Evolutionary conservation across 2,329 filamentous ascomycete species (phyloP), one percentile per base, ranked within the genome.

Genomic region (Xylaria multiplex): DNA sequence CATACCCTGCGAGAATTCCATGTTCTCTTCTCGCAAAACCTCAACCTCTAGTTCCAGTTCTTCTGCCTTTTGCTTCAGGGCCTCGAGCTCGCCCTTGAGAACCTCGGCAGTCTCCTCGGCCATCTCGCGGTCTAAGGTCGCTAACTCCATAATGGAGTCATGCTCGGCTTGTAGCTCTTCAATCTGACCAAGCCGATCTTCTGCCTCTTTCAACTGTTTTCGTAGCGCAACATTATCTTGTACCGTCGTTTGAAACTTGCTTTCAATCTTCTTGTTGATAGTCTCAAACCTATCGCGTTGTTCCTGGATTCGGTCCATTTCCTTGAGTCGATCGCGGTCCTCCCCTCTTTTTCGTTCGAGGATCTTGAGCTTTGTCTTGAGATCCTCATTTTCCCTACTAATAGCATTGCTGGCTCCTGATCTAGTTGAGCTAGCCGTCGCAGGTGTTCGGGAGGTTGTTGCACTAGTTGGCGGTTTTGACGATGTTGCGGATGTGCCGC

Each of bases 101-200:
- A 91, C 88, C 71, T 98, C 96, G 0, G 92, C 91, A 49, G 90
- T 93, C 79, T 97, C 95, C 78, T 99, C 94, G 0, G 96, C 96
- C 92, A 98, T 97, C 78, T 99, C 95, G 50, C 93, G 89, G 76
- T 99, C 96, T 30, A 99, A 82, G 0, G 92, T 91, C 6, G 93
- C 93, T 79, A 96, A 87, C 79, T 99, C 96, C 74, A 97, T 81
- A 6, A 91, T 88, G 3, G 90, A 87, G 35, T 98, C 96, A 77
- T 96, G 90, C 71, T 97, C 93, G 7, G 92, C 91, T 76, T 96
- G 91, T 60, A 91, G 83, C 35, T 86, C 84, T 71, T 95, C 92
- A 2, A 96, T 82, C 24, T 88, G 83, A 63, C 91, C 88, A 22
- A 93, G 84, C 54, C 86, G 87, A 22, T 84, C 79, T 75, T 96